Evolutionary conservation across 495 filamentous ascomycete species (phyloP).

Genomic region (Geoglossum glabrum): DNA sequence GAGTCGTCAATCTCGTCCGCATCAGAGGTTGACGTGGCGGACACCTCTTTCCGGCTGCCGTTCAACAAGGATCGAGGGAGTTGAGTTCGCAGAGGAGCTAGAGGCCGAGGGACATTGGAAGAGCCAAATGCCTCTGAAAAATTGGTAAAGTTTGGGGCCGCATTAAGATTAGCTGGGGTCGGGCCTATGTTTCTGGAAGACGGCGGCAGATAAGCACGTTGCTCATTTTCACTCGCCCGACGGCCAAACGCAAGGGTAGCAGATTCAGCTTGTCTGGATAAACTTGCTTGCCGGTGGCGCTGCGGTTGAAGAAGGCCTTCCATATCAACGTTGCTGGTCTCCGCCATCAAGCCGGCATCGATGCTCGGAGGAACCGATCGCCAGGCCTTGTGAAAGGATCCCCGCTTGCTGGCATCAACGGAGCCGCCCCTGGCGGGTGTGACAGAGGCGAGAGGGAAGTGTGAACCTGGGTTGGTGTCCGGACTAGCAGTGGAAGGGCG

Average conservation of each 20-base stretch:
- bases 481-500: background rate
- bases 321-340: background rate
- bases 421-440: background rate
- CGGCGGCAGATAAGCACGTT: background rate
- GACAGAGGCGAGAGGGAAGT: background rate
- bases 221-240: background rate
- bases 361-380: background rate
- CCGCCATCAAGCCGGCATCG: background rate
- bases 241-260: background rate
- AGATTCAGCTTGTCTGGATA: background rate
- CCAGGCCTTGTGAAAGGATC: conserved; percentile 1
- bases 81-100: background rate
- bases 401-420: background rate
- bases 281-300: background rate
- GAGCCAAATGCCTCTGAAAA: background rate
- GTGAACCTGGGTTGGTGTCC: background rate
- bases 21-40: background rate
- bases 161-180: background rate
- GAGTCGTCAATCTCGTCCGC: background rate
- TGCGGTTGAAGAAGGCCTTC: background rate
- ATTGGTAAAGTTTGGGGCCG: background rate
- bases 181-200: background rate
- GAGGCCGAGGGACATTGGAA: background rate
- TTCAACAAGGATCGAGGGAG: background rate
- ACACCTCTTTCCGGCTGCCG: background rate